phyloP scores from a whole-genome alignment of 768 basidiomycete genomes.

The Mycena olivaceomarginata region DNA sequence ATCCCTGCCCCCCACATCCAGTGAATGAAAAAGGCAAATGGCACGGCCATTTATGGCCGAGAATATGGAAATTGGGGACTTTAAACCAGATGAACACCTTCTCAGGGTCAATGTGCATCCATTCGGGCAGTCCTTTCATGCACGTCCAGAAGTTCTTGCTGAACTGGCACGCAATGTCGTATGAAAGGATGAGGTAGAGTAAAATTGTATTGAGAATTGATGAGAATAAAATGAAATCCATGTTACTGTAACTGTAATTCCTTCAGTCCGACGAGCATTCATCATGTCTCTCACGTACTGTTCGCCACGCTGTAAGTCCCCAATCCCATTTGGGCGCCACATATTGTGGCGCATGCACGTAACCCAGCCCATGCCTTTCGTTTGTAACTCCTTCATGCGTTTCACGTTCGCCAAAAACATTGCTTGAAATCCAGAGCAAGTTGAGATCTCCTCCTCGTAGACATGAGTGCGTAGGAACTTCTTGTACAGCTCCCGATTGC shows the following conservation, averaged over 20 bases:
- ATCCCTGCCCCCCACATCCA: no score
- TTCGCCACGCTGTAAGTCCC: background rate
- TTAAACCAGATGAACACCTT: background rate
- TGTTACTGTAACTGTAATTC: background rate
- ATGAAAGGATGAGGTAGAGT: background rate
- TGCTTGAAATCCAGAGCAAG: slow-evolving; percentile 1
- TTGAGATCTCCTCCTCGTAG: background rate
- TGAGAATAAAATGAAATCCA: slow-evolving; percentile 8
- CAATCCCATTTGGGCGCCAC: background rate
- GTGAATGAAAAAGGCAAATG: no score
- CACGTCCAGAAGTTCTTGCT: background rate
- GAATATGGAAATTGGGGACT: slow-evolving; percentile 7
- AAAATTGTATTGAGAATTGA: background rate
- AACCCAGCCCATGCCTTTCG: background rate
- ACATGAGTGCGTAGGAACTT: background rate
- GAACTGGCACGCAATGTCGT: background rate
- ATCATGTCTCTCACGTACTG: background rate
- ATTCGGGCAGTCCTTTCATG: background rate
- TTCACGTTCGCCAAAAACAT: background rate
- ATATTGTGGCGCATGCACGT: background rate
- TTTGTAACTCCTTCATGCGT: background rate
- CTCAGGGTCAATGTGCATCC: background rate
- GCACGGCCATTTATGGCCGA: background rate
- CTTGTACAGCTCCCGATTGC: background rate
- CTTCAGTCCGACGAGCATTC: no score